Percentiles rank a stretch among this genome's conserved stretches.
These are phyloP conservation scores for Microdochium nivale DNA, from an alignment of 2,329 filamentous ascomycete genomes.

Conservation along the genomic window DNA sequence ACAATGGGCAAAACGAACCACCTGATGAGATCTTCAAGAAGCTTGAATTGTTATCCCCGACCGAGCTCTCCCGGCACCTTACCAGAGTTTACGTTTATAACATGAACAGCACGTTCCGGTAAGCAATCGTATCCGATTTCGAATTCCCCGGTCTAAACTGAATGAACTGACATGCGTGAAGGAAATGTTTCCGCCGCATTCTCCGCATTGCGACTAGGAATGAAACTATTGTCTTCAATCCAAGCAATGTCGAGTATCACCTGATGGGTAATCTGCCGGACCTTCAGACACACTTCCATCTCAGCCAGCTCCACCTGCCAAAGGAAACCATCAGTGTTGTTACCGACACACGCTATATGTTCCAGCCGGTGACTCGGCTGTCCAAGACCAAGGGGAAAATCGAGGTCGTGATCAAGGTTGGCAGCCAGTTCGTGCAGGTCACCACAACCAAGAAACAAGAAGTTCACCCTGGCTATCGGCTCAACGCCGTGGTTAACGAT, in stretches of 20 bases:
- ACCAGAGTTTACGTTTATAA: slow-evolving; percentile 61
- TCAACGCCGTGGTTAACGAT: slow-evolving; percentile 59
- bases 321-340: slow-evolving; percentile 64
- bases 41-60: slow-evolving; percentile 52
- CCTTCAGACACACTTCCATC: slow-evolving; percentile 56
- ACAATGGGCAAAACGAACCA: slow-evolving; percentile 57
- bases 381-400: slow-evolving; percentile 65
- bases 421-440: slow-evolving; percentile 61
- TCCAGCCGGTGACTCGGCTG: slow-evolving; percentile 54
- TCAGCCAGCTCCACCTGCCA: slow-evolving; percentile 57
- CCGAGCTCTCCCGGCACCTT: slow-evolving; percentile 50
- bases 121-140: slow-evolving; percentile 15
- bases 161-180: slow-evolving; percentile 12
- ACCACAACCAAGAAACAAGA: slow-evolving; percentile 63
- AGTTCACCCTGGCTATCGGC: slow-evolving; percentile 50
- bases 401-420: slow-evolving; percentile 60
- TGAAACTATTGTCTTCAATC: slow-evolving; percentile 52
- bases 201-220: slow-evolving; percentile 53
- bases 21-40: slow-evolving; percentile 58
- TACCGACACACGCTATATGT: slow-evolving; percentile 56
- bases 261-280: slow-evolving; percentile 58
- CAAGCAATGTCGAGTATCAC: slow-evolving; percentile 57
- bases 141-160: no score
- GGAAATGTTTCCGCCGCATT: slow-evolving; percentile 57
- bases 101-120: slow-evolving; percentile 63